These are phyloP conservation scores for Phialemonium atrogriseum DNA, from an alignment of 2,329 filamentous ascomycete genomes.

Conservation along the genomic window DNA sequence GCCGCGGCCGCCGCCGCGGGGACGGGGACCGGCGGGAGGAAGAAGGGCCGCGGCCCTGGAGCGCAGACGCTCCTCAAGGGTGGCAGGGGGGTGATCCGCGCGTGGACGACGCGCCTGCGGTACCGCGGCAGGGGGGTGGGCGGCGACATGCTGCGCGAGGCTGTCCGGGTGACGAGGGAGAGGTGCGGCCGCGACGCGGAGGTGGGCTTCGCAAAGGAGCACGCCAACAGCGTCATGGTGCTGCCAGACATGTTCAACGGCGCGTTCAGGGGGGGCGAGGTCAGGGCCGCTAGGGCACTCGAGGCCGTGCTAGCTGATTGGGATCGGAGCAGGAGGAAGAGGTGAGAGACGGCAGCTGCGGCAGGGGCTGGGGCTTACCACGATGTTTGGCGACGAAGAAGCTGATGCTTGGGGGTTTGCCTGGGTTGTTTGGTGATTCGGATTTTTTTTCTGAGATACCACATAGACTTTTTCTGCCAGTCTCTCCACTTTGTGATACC, in stretches of 20 bases:
- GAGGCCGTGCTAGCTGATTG: conserved; percentile 41
- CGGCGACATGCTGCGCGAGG: conserved; percentile 62
- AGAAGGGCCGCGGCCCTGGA: conserved; percentile 7
- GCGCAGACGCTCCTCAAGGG: no score
- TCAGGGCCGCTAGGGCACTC: conserved; percentile 44
- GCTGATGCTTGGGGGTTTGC: not conserved
- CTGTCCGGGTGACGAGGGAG: conserved; percentile 58
- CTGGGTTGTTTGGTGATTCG: not conserved
- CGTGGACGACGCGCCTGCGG: conserved; percentile 68
- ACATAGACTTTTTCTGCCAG: conserved; percentile 15
- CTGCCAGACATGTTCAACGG: conserved; percentile 56
- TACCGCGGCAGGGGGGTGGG: conserved; percentile 69
- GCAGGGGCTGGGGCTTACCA: no score
- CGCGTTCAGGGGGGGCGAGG: conserved; percentile 50
- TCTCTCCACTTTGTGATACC: conserved; percentile 2
- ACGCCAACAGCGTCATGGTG: conserved; percentile 64
- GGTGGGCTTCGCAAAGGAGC: conserved; percentile 65
- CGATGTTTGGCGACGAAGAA: no score
- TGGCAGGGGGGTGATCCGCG: conserved; percentile 64
- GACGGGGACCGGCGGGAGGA: conserved; percentile 7
- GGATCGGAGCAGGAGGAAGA: conserved; percentile 38
- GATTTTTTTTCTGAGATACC: conserved; percentile 9
- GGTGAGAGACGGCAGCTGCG: conserved; percentile 25
- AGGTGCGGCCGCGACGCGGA: conserved; percentile 59
- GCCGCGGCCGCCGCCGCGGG: conserved; percentile 1